These are phyloP conservation scores for Rhodotorula toruloides DNA, from an alignment of 768 basidiomycete genomes.

Conservation along the genomic window DNA sequence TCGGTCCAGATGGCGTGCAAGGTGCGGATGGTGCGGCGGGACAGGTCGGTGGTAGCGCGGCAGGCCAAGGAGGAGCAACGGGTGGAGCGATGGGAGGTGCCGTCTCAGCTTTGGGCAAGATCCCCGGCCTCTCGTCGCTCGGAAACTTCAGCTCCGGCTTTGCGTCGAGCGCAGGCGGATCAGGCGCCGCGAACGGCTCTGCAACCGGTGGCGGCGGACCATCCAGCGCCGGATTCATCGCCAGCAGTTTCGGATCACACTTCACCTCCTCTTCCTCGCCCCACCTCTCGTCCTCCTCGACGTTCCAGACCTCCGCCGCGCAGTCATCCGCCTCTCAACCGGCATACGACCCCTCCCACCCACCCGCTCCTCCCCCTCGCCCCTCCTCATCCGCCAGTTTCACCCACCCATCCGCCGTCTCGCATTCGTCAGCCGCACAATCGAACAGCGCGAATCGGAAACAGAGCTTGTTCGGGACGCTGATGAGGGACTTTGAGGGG, in stretches of 20 bases:
- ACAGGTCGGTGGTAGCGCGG: not conserved
- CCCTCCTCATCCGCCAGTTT: no score
- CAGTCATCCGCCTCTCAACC: no score
- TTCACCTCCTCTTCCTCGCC: not conserved
- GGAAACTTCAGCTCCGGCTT: not conserved
- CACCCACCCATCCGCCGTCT: not conserved
- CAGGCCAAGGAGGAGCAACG: not conserved
- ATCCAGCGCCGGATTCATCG: no score
- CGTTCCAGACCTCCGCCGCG: not conserved
- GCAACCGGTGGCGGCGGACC: not conserved
- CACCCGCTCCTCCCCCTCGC: no score
- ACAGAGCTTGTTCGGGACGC: slow-evolving; percentile 15
- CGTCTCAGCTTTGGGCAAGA: not conserved
- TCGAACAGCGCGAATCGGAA: slow-evolving; percentile 2
- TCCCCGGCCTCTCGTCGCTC: not conserved
- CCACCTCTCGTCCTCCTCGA: not conserved
- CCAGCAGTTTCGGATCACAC: not conserved
- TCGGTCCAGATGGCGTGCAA: slow-evolving; percentile 27
- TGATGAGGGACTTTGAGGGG: slow-evolving; percentile 34
- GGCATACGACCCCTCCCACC: no score
- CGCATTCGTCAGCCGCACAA: not conserved
- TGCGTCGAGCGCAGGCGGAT: not conserved
- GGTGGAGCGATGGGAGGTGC: not conserved
- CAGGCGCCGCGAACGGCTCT: not conserved
- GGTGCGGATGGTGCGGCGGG: not conserved